These are phyloP conservation scores for Canariomyces notabilis DNA, from an alignment of 2,329 filamentous ascomycete genomes.

Conservation along the genomic window DNA sequence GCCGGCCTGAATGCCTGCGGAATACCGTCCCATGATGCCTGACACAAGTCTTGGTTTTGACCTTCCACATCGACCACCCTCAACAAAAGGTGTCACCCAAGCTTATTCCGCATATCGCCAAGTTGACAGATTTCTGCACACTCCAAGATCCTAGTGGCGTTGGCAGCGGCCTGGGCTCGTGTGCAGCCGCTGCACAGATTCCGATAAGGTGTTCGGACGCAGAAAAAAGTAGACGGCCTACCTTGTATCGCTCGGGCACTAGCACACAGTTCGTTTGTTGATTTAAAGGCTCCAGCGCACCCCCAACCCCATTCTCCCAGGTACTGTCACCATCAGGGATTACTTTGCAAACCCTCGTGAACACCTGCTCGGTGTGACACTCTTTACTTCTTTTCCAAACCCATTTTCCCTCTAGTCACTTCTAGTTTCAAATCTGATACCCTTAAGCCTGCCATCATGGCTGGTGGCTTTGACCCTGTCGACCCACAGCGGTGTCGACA, in stretches of 20 bases:
- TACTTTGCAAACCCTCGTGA: no score
- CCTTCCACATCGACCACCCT: neutral
- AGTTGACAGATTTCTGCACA: neutral
- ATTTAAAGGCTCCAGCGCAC: constrained; percentile 12
- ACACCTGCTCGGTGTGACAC: no score
- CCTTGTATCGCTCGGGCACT: neutral
- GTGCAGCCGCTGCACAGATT: neutral
- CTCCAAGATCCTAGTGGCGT: neutral
- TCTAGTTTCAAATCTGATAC: neutral
- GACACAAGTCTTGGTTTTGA: neutral
- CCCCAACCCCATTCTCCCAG: constrained; percentile 1
- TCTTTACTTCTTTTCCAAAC: constrained; percentile 5
- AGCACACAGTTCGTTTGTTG: no score
- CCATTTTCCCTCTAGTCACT: neutral
- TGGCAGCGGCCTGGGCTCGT: no score
- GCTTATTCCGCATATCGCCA: neutral
- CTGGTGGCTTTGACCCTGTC: constrained; percentile 29
- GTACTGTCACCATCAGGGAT: constrained; percentile 7
- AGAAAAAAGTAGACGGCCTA: neutral
- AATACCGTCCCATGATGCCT: constrained; percentile 5
- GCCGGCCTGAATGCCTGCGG: constrained; percentile 12
- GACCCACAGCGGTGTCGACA: constrained; percentile 33
- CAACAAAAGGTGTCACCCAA: neutral
- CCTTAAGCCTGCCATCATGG: constrained; percentile 29
- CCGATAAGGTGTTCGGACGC: neutral